Percentiles rank a stretch among this genome's conserved stretches.
phyloP scores from a whole-genome alignment of 192 early-diverging fungal genomes.

The Radiomyces spectabilis region DNA sequence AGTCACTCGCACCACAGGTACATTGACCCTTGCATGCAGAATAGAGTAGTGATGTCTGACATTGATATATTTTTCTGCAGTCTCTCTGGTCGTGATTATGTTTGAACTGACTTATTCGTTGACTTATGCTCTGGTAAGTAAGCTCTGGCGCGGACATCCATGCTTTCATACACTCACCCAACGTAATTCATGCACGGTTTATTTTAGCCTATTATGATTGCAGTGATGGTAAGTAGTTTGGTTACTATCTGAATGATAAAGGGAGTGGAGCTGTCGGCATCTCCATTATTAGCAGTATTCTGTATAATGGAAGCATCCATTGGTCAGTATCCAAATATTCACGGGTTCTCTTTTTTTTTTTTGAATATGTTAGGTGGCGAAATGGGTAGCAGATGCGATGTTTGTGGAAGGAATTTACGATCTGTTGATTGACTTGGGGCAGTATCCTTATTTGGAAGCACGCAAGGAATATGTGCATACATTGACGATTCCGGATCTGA shows the following conservation, averaged over 20 bases:
- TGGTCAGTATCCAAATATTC: neutral
- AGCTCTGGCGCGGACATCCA: no score
- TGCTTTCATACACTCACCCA: no score
- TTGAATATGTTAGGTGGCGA: constrained; percentile 22
- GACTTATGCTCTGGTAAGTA: constrained; percentile 64
- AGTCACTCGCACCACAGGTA: constrained; percentile 77
- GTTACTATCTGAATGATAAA: neutral
- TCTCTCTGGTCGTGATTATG: constrained; percentile 93
- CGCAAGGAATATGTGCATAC: constrained; percentile 65
- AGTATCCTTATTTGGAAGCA: constrained; percentile 70
- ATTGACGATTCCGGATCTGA: constrained; percentile 52
- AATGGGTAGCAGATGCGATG: constrained; percentile 72
- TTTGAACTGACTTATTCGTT: constrained; percentile 96
- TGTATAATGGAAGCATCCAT: no score
- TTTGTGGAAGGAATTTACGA: constrained; percentile 64
- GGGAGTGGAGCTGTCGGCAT: no score
- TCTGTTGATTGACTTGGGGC: constrained; percentile 58
- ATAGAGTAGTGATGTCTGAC: neutral
- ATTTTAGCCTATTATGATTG: constrained; percentile 24
- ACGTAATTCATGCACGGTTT: no score
- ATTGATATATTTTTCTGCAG: constrained; percentile 12
- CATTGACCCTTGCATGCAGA: neutral
- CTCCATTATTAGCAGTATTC: no score
- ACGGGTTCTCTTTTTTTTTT: constrained; percentile 7
- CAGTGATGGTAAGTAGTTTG: constrained; percentile 20